Percentiles rank a stretch among this genome's conserved stretches.
Evolutionary conservation across 331 rosid species (phyloP).

Genomic region (Saraca asoca): DNA sequence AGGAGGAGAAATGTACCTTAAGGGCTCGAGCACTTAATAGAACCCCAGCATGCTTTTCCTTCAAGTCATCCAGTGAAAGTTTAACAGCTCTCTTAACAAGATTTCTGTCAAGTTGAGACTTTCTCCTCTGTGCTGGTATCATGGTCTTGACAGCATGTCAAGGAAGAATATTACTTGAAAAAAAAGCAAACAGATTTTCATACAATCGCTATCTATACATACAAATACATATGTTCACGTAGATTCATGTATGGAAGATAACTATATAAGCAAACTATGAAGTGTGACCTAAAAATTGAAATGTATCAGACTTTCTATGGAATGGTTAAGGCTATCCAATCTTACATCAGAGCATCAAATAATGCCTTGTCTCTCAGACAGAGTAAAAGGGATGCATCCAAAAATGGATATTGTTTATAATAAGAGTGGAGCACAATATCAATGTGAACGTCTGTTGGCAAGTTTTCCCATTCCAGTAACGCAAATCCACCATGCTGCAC

Average conservation of each 20-base stretch:
- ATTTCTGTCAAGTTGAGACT: slow-evolving; percentile 48
- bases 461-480: slow-evolving; percentile 71
- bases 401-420: slow-evolving; percentile 60
- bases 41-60: slow-evolving; percentile 66
- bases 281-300: slow-evolving; percentile 20
- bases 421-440: slow-evolving; percentile 78
- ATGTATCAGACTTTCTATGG: background rate
- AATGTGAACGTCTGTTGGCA: slow-evolving; percentile 56
- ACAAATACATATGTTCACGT: slow-evolving; percentile 1
- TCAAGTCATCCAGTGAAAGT: slow-evolving; percentile 80
- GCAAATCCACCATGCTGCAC: slow-evolving; percentile 55
- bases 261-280: slow-evolving; percentile 2
- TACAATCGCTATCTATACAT: background rate
- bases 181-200: slow-evolving; percentile 11
- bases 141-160: slow-evolving; percentile 51
- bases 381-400: slow-evolving; percentile 16
- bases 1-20: slow-evolving; percentile 53
- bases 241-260: background rate
- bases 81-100: slow-evolving; percentile 67
- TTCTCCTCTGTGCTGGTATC: slow-evolving; percentile 46
- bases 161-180: slow-evolving; percentile 47
- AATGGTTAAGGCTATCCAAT: background rate
- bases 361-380: slow-evolving; percentile 13
- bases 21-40: slow-evolving; percentile 76
- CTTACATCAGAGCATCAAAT: slow-evolving; percentile 23